Percentiles rank a stretch among this genome's conserved stretches.
phyloP scores from a whole-genome alignment of 2,329 filamentous ascomycete species.

The Phialophora tarda region DNA sequence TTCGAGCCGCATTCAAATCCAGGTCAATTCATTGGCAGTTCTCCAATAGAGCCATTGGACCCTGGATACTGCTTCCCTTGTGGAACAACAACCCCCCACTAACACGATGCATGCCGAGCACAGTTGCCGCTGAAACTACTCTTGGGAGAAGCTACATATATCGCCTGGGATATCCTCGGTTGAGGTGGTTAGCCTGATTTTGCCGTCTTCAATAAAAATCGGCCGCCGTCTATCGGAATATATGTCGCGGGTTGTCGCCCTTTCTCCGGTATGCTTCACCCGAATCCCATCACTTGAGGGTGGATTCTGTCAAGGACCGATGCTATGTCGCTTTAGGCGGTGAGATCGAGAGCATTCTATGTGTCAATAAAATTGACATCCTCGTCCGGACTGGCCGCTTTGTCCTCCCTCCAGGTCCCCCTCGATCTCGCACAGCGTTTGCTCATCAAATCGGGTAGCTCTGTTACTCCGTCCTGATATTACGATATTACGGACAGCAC shows the following conservation, averaged over 20 bases:
- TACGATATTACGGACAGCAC: not conserved
- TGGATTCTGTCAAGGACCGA: slow-evolving; percentile 1
- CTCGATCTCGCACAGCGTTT: not conserved
- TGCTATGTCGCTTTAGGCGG: not conserved
- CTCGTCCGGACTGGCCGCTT: not conserved
- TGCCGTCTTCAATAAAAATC: not conserved
- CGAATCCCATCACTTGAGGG: not conserved
- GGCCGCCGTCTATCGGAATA: not conserved
- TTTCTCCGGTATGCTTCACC: not conserved
- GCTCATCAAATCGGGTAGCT: not conserved
- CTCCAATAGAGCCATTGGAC: not conserved
- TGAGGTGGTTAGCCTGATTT: not conserved
- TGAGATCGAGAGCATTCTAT: slow-evolving; percentile 5
- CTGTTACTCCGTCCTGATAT: not conserved
- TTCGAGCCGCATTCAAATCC: slow-evolving; percentile 32
- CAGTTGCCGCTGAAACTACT: not conserved
- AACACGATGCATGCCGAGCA: not conserved
- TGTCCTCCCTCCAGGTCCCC: not conserved
- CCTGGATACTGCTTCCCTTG: slow-evolving; percentile 5
- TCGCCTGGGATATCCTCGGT: slow-evolving; percentile 1
- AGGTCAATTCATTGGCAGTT: slow-evolving; percentile 18
- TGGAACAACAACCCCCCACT: not conserved
- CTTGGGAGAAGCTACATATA: not conserved
- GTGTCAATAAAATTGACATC: slow-evolving; percentile 1
- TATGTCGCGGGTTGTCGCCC: not conserved